A percentile compares a stretch with the other conserved stretches of the same genome.
Evolutionary conservation across 768 basidiomycete genomes (phyloP).

Genomic region (Hydnomerulius pinastri): DNA sequence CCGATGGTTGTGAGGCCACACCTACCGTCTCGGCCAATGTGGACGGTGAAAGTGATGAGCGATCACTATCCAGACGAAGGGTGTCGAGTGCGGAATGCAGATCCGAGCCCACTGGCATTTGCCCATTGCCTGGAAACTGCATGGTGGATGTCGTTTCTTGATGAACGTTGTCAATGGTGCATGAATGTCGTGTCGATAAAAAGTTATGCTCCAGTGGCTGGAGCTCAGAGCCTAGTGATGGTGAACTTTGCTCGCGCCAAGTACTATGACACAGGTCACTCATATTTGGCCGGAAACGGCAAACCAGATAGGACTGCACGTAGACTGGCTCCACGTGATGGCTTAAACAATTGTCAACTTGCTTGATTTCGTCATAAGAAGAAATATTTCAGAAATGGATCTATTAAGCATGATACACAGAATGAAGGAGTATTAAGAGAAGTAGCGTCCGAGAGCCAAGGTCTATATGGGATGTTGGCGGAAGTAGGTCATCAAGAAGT

Average conservation of each 20-base stretch:
- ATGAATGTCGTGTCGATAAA: not conserved
- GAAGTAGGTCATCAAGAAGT: slow-evolving; percentile 6
- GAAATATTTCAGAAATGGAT: no score
- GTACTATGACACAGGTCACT: no score
- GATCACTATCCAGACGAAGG: not conserved
- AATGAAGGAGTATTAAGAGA: not conserved
- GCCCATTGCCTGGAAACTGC: not conserved
- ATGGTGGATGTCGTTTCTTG: not conserved
- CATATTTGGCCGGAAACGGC: no score
- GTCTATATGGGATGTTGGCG: slow-evolving; percentile 10
- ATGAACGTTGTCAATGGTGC: not conserved
- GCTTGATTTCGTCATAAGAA: no score
- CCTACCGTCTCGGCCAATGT: not conserved
- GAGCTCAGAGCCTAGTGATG: no score
- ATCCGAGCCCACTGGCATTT: not conserved
- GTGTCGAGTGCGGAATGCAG: not conserved
- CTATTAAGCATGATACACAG: no score
- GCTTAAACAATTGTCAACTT: no score
- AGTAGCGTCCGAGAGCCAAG: not conserved
- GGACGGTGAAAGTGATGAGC: not conserved
- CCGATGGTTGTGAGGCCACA: not conserved
- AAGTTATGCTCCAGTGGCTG: not conserved
- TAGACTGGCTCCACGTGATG: no score
- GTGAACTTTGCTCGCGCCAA: no score
- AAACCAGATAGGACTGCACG: no score